Percentiles rank a stretch among this genome's conserved stretches.
Evolutionary conservation across 495 filamentous ascomycete species (phyloP).

Genomic region (Astrocystis sublimbata): DNA sequence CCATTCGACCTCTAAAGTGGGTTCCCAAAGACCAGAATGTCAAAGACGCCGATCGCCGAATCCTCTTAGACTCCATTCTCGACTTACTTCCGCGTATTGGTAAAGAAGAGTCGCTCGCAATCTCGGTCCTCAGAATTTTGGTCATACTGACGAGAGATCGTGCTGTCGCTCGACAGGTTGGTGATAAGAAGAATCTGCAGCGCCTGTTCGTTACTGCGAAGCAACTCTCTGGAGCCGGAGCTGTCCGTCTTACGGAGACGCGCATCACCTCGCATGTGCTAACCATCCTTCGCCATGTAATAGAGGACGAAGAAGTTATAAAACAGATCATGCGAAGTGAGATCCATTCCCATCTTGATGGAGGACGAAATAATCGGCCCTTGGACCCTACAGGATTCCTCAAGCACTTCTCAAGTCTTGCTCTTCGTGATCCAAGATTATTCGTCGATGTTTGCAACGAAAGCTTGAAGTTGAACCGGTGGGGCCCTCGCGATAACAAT

Average conservation of each 20-base stretch:
- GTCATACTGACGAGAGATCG: slow-evolving; percentile 85
- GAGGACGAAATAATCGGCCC: slow-evolving; percentile 64
- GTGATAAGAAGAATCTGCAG: slow-evolving; percentile 85
- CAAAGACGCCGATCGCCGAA: slow-evolving; percentile 62
- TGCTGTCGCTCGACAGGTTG: slow-evolving; percentile 69
- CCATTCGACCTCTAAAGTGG: slow-evolving; percentile 56
- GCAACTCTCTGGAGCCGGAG: slow-evolving; percentile 76
- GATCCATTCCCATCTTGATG: slow-evolving; percentile 65
- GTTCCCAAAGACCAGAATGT: slow-evolving; percentile 63
- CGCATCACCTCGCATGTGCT: slow-evolving; percentile 62
- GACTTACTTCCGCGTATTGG: slow-evolving; percentile 82
- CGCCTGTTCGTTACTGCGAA: slow-evolving; percentile 92
- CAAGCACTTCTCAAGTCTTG: slow-evolving; percentile 76
- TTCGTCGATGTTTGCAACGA: slow-evolving; percentile 93
- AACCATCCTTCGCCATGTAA: slow-evolving; percentile 85
- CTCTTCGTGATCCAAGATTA: slow-evolving; percentile 77
- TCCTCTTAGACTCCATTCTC: slow-evolving; percentile 72
- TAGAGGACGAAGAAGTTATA: slow-evolving; percentile 89
- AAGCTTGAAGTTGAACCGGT: slow-evolving; percentile 73
- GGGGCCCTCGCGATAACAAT: slow-evolving; percentile 31
- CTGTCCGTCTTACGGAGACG: slow-evolving; percentile 71
- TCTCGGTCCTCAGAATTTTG: slow-evolving; percentile 81
- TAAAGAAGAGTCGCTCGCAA: slow-evolving; percentile 80
- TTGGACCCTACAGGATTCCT: slow-evolving; percentile 73
- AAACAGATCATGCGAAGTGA: slow-evolving; percentile 92